Conservation (phyloP, 768 basidiomycete genomes). For the Epithele typhae region DNA sequence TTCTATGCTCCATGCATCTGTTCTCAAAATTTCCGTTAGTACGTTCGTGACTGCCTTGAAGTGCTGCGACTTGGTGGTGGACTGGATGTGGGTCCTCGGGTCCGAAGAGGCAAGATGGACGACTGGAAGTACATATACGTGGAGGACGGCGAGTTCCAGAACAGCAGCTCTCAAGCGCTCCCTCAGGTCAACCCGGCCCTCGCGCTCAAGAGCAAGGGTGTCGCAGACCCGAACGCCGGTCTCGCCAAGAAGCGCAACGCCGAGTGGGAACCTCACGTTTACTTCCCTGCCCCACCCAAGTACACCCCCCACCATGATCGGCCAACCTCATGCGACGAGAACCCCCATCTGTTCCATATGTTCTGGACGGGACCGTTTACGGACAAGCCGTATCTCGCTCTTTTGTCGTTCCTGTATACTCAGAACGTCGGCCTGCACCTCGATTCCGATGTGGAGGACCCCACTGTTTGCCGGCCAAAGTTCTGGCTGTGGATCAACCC, state of each 20-base stretch:
- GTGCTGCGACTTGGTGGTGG: slow-evolving; percentile 88
- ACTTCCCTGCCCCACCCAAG: slow-evolving; percentile 44
- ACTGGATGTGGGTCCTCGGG: slow-evolving; percentile 73
- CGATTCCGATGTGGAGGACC: slow-evolving; percentile 41
- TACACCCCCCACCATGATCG: slow-evolving; percentile 58
- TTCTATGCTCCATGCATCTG: not conserved
- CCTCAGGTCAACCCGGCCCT: slow-evolving; percentile 25
- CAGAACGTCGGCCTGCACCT: slow-evolving; percentile 87
- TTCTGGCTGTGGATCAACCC: slow-evolving; percentile 99
- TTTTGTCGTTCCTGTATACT: slow-evolving; percentile 92
- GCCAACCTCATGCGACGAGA: slow-evolving; percentile 65
- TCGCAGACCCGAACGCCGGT: slow-evolving; percentile 46
- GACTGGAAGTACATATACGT: slow-evolving; percentile 88
- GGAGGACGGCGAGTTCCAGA: slow-evolving; percentile 47
- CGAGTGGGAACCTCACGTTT: slow-evolving; percentile 57
- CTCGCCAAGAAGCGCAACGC: slow-evolving; percentile 54
- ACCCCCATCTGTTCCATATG: slow-evolving; percentile 93
- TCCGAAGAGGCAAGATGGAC: slow-evolving; percentile 72
- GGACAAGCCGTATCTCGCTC: slow-evolving; percentile 95
- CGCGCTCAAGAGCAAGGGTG: slow-evolving; percentile 25
- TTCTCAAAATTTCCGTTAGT: slow-evolving; percentile 42
- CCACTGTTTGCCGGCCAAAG: slow-evolving; percentile 75
- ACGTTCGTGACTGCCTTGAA: slow-evolving; percentile 97
- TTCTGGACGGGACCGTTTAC: slow-evolving; percentile 99
- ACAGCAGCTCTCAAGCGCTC: slow-evolving; percentile 33